A percentile compares a stretch with the other conserved stretches of the same genome.
These are phyloP conservation scores for Heterobasidion annosum DNA, from an alignment of 1,284 basidiomycete genomes.

Conservation along the genomic window DNA sequence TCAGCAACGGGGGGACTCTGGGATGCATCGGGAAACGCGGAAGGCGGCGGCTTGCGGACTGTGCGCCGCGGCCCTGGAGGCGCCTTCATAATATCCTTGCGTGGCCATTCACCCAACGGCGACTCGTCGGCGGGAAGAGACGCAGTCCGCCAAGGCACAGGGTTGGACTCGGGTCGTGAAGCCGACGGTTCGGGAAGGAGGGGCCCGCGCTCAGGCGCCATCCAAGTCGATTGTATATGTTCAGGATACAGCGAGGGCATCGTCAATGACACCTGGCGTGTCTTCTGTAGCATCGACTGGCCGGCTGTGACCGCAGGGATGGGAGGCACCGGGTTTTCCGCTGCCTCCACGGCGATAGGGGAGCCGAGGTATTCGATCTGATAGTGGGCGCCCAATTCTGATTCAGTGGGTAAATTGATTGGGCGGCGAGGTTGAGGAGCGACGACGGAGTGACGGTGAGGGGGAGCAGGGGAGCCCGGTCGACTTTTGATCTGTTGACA, in stretches of 20 bases:
- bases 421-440: slow-evolving; percentile 34
- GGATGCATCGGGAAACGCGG: not conserved
- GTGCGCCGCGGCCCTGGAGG: slow-evolving; percentile 12
- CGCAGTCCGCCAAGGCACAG: slow-evolving; percentile 8
- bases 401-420: slow-evolving; percentile 15
- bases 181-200: not conserved
- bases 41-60: not conserved
- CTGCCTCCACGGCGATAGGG: not conserved
- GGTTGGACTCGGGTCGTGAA: slow-evolving; percentile 4
- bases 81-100: slow-evolving; percentile 32
- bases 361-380: slow-evolving; percentile 27
- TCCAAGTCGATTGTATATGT: slow-evolving; percentile 24
- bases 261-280: not conserved
- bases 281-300: not conserved
- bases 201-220: slow-evolving; percentile 1
- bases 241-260: slow-evolving; percentile 6
- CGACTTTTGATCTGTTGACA: slow-evolving; percentile 16
- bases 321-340: not conserved
- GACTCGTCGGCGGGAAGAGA: slow-evolving; percentile 22
- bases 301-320: not conserved
- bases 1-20: not conserved
- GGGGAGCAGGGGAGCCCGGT: slow-evolving; percentile 21
- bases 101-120: slow-evolving; percentile 50
- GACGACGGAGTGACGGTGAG: slow-evolving; percentile 24
- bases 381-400: slow-evolving; percentile 31